Percentiles rank a stretch among this genome's conserved stretches.
phyloP scores from a whole-genome alignment of 2,329 filamentous ascomycete species.

The Sclerotinia sclerotiorum region DNA sequence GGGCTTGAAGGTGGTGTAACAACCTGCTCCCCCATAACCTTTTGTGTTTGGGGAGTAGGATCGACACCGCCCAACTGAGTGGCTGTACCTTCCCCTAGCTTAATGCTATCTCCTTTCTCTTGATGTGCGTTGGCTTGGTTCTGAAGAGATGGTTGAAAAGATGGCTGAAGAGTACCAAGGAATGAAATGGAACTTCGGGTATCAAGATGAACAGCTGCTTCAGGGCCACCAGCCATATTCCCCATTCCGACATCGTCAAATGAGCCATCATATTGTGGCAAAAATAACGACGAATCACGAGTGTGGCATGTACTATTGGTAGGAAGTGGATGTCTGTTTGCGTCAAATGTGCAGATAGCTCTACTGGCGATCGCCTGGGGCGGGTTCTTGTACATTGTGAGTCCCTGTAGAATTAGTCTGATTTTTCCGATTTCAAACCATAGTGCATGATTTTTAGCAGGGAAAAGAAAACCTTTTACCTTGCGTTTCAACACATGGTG shows the following conservation, averaged over 20 bases:
- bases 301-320: background rate
- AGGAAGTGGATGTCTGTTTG: background rate
- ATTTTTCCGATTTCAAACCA: background rate
- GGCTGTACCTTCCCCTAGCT: background rate
- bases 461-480: background rate
- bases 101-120: background rate
- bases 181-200: accelerated
- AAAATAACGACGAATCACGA: background rate
- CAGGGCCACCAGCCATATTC: background rate
- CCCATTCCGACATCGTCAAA: background rate
- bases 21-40: background rate
- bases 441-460: background rate
- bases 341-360: too few relatives aligned
- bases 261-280: background rate
- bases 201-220: background rate
- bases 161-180: too few relatives aligned
- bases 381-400: background rate
- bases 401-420: background rate
- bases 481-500: background rate
- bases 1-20: background rate
- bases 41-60: background rate
- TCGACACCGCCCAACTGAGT: background rate
- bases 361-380: background rate
- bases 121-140: background rate
- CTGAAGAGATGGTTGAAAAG: background rate